Conservation (phyloP, 306 rosid genomes). For the cucumber (Cucumis sativus) region DNA sequence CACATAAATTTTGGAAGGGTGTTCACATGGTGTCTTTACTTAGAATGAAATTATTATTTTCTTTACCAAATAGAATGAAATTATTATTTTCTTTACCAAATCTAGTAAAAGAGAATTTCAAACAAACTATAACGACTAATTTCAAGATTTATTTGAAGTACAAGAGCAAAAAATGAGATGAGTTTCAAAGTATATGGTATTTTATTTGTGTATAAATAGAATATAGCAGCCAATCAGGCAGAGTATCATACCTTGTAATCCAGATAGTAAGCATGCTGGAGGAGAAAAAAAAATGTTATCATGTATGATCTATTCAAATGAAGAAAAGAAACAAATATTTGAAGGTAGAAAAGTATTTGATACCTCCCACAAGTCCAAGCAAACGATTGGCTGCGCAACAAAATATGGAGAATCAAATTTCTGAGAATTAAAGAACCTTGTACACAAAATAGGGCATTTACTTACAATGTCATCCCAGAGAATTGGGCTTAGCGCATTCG, state of each 20-base stretch:
- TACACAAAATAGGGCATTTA: background rate
- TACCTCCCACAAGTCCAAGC: slow-evolving; percentile 98
- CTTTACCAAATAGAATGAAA: background rate
- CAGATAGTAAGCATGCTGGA: slow-evolving; percentile 87
- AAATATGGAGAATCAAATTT: slow-evolving; percentile 14
- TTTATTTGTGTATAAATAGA: background rate
- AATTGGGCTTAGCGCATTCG: slow-evolving; percentile 71
- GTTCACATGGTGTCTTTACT: background rate
- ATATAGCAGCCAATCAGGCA: slow-evolving; percentile 3
- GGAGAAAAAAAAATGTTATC: slow-evolving; percentile 1
- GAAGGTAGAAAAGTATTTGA: slow-evolving; percentile 13
- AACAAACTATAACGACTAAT: background rate
- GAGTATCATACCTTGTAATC: slow-evolving; percentile 66
- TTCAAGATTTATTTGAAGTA: background rate
- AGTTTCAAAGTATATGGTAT: background rate
- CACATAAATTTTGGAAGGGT: background rate
- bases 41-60: background rate
- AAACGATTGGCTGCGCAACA: slow-evolving; percentile 70
- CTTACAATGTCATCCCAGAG: slow-evolving; percentile 88
- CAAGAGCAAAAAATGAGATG: background rate
- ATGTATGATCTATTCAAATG: slow-evolving; percentile 9
- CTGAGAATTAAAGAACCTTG: slow-evolving; percentile 1
- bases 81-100: background rate
- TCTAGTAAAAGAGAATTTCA: background rate
- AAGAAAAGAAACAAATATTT: background rate